phyloP scores from a whole-genome alignment of 371 early-diverging fungal species.

The Lichtheimia corymbifera region DNA sequence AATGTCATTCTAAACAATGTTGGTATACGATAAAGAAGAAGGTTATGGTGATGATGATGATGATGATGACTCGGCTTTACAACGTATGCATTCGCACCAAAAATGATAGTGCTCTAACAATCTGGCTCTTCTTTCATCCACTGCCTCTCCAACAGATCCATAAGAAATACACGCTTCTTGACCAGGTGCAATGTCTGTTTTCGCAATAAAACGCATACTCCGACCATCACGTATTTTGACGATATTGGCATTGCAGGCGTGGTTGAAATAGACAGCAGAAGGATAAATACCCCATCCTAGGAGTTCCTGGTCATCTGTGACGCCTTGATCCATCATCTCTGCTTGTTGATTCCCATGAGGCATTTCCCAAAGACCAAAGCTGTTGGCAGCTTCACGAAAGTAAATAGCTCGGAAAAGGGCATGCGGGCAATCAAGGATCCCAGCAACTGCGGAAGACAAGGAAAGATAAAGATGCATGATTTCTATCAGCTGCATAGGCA shows the following conservation, averaged over 20 bases:
- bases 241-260: constrained; percentile 75
- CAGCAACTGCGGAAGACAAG: constrained; percentile 16
- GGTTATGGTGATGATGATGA: no score
- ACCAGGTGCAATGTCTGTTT: constrained; percentile 43
- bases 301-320: constrained; percentile 49
- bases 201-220: constrained; percentile 61
- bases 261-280: constrained; percentile 78
- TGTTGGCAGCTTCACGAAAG: constrained; percentile 66
- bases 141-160: constrained; percentile 48
- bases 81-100: constrained; percentile 68
- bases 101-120: constrained; percentile 68
- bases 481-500: constrained; percentile 20
- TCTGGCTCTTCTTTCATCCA: constrained; percentile 43
- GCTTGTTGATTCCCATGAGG: constrained; percentile 13
- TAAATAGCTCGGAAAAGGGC: constrained; percentile 52
- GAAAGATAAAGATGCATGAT: constrained; percentile 28
- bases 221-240: constrained; percentile 50
- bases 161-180: constrained; percentile 78
- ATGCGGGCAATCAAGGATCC: constrained; percentile 24
- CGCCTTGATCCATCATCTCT: constrained; percentile 8
- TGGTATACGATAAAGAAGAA: no score
- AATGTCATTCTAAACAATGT: no score
- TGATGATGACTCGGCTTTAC: constrained; percentile 24
- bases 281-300: constrained; percentile 72
- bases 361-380: constrained; percentile 68